Base-by-base conservation (phyloP, 2,329 filamentous ascomycete species). In the Chalaropsis thielavioides region DNA sequence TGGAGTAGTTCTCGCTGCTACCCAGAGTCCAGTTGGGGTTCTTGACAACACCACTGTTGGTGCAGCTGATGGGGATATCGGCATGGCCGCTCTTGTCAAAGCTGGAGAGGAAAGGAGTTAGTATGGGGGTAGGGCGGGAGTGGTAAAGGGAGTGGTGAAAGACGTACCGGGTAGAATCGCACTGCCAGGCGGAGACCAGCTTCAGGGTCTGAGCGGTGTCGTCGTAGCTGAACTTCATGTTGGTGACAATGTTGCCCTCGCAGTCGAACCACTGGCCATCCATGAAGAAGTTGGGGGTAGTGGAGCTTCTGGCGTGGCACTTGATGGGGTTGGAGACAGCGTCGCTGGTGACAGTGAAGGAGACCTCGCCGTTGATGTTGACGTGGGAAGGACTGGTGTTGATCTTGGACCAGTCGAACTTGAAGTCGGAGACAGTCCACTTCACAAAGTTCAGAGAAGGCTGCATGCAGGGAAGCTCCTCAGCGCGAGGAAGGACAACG, bases 381-480 rank as follows among this genome's bases (percentile, higher is more conserved):
- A 81, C 78, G 72, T 82, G 80, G 2, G 80, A 73, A 0, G 80
- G 80, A 1, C 78, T 81, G 17, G 74, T 74, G 74, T 80, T 81
- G 70, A 73, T 71, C 71, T 78, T 80, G 11, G 73, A 75, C n/a
- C 76, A 76, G 71, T 79, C 76, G 74, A 74, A 82, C 71, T 77
- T 75, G 67, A 83, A 79, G 70, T 73, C 70, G 58, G 73, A 68
- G 54, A 81, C 69, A 0, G 70, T 72, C 78, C 79, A 82, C 8
- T 67, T 56, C 7, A 40, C 59, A 60, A 71, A 61, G 38, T 67
- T 62, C 43, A 61, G 62, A 7, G 71, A 72, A 58, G 65, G 64
- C 7, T 62, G 10, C 6, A 68, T 69, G 69, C 72, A 74, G 17
- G 49, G 40, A 15, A 66, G 65, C 49, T 38, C 43, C 2, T 2